phyloP scores from a whole-genome alignment of 1,284 basidiomycete genomes.

The Paramarasmius palmivorus region DNA sequence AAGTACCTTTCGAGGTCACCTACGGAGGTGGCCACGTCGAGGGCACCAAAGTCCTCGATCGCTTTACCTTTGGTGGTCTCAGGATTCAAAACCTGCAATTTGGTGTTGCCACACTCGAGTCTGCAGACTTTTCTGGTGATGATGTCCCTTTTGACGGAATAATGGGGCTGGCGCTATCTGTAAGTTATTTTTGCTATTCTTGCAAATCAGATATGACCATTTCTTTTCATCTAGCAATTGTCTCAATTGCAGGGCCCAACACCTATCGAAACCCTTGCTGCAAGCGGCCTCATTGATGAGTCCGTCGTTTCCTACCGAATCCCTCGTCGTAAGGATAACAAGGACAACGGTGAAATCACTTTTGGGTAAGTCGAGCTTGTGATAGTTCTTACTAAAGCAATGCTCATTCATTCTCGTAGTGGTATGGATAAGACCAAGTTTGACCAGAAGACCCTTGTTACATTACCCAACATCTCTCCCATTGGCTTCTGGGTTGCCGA shows the following conservation, averaged over 20 bases:
- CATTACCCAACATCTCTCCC: conserved; percentile 46
- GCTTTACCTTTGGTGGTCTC: conserved; percentile 1
- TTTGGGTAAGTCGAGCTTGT: no score
- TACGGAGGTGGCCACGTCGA: conserved; percentile 65
- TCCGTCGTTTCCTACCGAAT: conserved; percentile 70
- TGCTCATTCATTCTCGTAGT: no score
- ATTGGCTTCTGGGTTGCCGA: conserved; percentile 65
- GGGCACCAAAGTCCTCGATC: conserved; percentile 1
- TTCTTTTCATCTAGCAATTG: conserved; percentile 37
- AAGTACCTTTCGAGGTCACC: conserved; percentile 28
- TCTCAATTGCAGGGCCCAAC: conserved; percentile 58
- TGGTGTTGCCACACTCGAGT: conserved; percentile 56
- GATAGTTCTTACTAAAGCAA: no score
- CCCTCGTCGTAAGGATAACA: conserved; percentile 56
- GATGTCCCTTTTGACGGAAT: conserved; percentile 60
- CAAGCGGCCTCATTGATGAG: conserved; percentile 48
- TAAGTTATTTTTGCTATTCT: conserved; percentile 22
- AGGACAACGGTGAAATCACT: conserved; percentile 67
- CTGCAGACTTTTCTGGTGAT: conserved; percentile 42
- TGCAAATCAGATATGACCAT: not conserved
- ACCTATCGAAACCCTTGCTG: conserved; percentile 61
- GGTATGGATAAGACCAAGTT: conserved; percentile 60
- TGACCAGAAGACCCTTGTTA: conserved; percentile 42
- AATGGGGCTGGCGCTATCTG: conserved; percentile 66
- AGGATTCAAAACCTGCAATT: conserved; percentile 45